Conservation (phyloP, 805 yeast genomes). For the Kodamaea hsintzibuensis region DNA sequence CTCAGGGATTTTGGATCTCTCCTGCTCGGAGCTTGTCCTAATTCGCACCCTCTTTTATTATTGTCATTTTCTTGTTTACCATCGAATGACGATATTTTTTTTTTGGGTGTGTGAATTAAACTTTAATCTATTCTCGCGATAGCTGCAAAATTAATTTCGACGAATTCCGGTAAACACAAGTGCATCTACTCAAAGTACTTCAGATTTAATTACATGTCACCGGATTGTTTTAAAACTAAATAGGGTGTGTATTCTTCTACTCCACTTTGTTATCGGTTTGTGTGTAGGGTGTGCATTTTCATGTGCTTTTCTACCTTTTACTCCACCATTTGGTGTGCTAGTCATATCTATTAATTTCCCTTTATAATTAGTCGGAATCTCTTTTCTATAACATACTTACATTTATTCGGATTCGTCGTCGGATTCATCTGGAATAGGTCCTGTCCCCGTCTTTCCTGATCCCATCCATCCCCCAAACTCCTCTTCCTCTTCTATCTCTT, state of each 20-base stretch:
- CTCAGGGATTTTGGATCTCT: background rate
- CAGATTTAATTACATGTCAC: too few species aligned
- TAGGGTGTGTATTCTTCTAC: background rate
- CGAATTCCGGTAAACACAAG: background rate
- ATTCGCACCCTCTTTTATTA: background rate
- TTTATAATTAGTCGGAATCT: background rate
- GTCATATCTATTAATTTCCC: background rate
- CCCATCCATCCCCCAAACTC: conserved; percentile 31
- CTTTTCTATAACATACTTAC: background rate
- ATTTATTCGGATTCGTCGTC: conserved; percentile 22
- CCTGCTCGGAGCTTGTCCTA: background rate
- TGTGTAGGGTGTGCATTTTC: background rate
- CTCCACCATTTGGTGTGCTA: background rate
- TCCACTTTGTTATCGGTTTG: background rate
- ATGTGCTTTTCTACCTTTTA: background rate
- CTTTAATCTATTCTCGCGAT: background rate
- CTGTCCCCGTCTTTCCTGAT: conserved; percentile 21
- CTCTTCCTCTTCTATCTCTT: conserved; percentile 22
- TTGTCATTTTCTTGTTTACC: background rate
- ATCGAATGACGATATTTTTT: background rate
- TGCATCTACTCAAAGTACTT: background rate
- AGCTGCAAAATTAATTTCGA: background rate
- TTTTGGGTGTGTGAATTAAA: background rate
- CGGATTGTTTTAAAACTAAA: too few species aligned
- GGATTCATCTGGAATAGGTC: conserved; percentile 17